Percentiles rank a stretch among this genome's conserved stretches.
Conservation (phyloP, 495 filamentous ascomycete species). For the Penicillium macrosclerotiorum region DNA sequence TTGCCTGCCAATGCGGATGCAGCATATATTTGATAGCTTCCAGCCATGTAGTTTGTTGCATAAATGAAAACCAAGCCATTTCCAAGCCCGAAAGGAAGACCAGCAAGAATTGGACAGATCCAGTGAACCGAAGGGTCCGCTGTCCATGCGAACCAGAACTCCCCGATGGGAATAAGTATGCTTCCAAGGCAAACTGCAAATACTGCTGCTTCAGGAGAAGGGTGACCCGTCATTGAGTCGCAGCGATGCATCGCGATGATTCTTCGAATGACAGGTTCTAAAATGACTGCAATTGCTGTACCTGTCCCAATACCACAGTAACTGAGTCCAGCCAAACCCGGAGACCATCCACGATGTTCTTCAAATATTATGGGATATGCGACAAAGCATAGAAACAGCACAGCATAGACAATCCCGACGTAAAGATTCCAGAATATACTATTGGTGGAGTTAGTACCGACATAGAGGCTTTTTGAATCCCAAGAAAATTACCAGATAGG, state of each 20-base stretch:
- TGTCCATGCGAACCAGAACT: slow-evolving; percentile 77
- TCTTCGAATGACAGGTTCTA: slow-evolving; percentile 62
- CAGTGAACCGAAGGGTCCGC: slow-evolving; percentile 65
- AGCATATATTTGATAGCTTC: slow-evolving; percentile 68
- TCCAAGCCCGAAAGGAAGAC: slow-evolving; percentile 70
- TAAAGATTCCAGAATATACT: slow-evolving; percentile 70
- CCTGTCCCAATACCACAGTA: slow-evolving; percentile 73
- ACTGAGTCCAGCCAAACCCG: slow-evolving; percentile 62
- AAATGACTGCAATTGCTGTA: slow-evolving; percentile 57
- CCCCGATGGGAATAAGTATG: slow-evolving; percentile 61
- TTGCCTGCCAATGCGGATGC: slow-evolving; percentile 72
- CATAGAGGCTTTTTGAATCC: too few relatives aligned
- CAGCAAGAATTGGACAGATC: slow-evolving; percentile 66
- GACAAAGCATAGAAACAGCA: slow-evolving; percentile 73
- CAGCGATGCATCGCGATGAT: slow-evolving; percentile 63
- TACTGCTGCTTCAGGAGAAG: slow-evolving; percentile 66
- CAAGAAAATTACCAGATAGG: slow-evolving; percentile 55
- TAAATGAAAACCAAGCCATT: slow-evolving; percentile 74
- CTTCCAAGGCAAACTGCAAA: slow-evolving; percentile 63
- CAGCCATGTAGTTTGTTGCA: slow-evolving; percentile 65
- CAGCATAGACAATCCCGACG: slow-evolving; percentile 64
- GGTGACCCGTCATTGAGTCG: slow-evolving; percentile 60
- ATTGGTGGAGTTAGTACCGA: slow-evolving; percentile 11
- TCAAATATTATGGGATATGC: slow-evolving; percentile 71
- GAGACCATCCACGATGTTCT: slow-evolving; percentile 65